These are phyloP conservation scores for Hyaloscypha finlandica DNA, from an alignment of 495 filamentous ascomycete species.

Conservation along the genomic window DNA sequence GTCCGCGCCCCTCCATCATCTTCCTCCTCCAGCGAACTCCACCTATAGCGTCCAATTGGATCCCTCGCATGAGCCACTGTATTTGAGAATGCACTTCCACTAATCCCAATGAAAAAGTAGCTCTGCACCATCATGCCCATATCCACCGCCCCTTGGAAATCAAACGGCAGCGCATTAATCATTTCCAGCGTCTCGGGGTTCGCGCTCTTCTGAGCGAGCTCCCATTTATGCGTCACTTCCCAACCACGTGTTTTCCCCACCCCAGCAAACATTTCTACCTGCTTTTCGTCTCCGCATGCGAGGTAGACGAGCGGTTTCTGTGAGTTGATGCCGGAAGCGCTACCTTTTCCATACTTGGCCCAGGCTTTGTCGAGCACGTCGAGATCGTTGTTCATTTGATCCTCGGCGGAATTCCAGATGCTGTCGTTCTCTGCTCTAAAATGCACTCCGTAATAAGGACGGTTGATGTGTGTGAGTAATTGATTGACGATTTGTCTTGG, in stretches of 20 bases:
- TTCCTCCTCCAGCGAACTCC: constrained; percentile 19
- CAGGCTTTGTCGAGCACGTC: constrained; percentile 32
- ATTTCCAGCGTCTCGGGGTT: constrained; percentile 14
- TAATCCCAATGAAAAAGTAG: constrained; percentile 34
- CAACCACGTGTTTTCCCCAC: constrained; percentile 28
- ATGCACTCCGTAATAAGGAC: constrained; percentile 32
- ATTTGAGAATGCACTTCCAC: constrained; percentile 30
- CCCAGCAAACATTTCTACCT: constrained; percentile 29
- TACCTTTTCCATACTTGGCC: constrained; percentile 12
- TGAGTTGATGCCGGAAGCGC: neutral
- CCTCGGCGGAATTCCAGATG: constrained; percentile 29
- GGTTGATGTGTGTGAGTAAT: constrained; percentile 8
- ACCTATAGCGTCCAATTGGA: constrained; percentile 31
- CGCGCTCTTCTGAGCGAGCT: constrained; percentile 11
- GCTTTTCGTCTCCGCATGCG: constrained; percentile 32
- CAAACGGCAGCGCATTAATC: constrained; percentile 30
- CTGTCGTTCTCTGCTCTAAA: constrained; percentile 33
- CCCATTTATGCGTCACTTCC: constrained; percentile 36
- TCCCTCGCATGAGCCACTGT: constrained; percentile 32
- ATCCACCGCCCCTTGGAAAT: constrained; percentile 35
- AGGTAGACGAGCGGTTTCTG: constrained; percentile 31
- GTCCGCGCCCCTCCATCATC: constrained; percentile 31
- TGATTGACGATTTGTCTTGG: constrained; percentile 17
- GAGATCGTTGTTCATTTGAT: constrained; percentile 31
- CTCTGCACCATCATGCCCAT: constrained; percentile 31